Base-by-base conservation (phyloP, 169 alveolate species). In the Eimeria tenella region DNA sequence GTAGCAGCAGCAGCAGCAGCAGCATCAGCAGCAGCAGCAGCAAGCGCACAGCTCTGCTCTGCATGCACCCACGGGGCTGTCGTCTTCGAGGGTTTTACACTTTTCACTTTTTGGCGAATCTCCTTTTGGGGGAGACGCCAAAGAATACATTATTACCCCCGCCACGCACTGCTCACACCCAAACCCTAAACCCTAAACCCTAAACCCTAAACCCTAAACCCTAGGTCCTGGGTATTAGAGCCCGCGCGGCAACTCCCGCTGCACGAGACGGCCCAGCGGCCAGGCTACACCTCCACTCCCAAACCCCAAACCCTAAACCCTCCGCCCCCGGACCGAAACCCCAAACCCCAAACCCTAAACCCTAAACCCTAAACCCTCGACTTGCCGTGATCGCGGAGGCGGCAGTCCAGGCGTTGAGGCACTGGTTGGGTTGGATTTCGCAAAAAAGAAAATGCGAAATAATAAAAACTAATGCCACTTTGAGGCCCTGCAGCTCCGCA, bases 351-450 rank as follows among this genome's bases (percentile, higher is more conserved):
- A 19, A 15, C 53, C 19, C 83, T 73, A 25, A 21, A 71, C 58
- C 55, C 55, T 73, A 25, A 73, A 25, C 83, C 55, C 56, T 73
- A 73, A 73, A 73, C 83, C 83, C 83, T 63, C 7, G 25, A 65
- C 89, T 55, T 25, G 73, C 94, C 56, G 65, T 52, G 17, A 42
- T 7, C 2, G 95, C 96, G 19, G 97, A 94, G 9, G 94, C 56
- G 55, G 95, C 93, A 4, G 96, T 94, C 93, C 95, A 95, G 13
- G 75, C 60, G 65, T 86, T 96, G 42, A 96, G 86, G 81, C 97
- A 96, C 83, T 96, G 97, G 58, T 93, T 92, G 50, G 96, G 94
- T 65, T 96, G 96, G 93, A 94, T 71, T 83, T 96, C 95, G 93
- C 97, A 96, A 90, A 96, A 96, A 63, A 96, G 94, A 56, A 74